Percentiles rank a stretch among this genome's conserved stretches.
Evolutionary conservation across 2,329 filamentous ascomycete species (phyloP).

Genomic region (Penicillium polonicum): DNA sequence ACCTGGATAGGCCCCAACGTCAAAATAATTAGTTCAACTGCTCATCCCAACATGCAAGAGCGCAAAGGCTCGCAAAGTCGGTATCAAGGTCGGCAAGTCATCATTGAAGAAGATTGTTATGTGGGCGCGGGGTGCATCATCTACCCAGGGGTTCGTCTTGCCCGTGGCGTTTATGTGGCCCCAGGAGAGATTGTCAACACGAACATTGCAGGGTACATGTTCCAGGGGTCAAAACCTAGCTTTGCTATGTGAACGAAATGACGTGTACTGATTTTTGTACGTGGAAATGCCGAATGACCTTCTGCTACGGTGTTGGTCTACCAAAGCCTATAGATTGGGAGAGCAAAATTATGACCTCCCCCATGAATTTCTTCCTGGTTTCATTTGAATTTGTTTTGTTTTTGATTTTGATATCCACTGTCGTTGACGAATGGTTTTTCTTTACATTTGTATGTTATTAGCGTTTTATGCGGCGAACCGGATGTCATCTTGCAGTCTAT

Average conservation of each 20-base stretch:
- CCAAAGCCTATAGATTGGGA: background rate
- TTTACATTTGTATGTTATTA: background rate
- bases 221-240: slow-evolving; percentile 43
- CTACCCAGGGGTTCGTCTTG: slow-evolving; percentile 46
- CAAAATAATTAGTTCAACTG: slow-evolving; percentile 74
- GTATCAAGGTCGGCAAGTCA: slow-evolving; percentile 68
- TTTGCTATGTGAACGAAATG: slow-evolving; percentile 35
- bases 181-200: slow-evolving; percentile 46
- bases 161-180: slow-evolving; percentile 45
- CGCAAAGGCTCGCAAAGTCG: slow-evolving; percentile 72
- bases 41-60: slow-evolving; percentile 69
- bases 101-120: slow-evolving; percentile 71
- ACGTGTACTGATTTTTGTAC: slow-evolving; percentile 2
- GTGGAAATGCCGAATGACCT: background rate
- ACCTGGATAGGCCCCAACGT: slow-evolving; percentile 76
- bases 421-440: background rate
- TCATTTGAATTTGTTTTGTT: background rate
- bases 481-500: slow-evolving; percentile 17
- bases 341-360: background rate
- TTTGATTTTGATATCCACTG: slow-evolving; percentile 8
- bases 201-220: slow-evolving; percentile 45
- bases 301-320: background rate
- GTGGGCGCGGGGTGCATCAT: slow-evolving; percentile 64
- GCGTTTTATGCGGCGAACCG: background rate
- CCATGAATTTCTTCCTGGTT: background rate